phyloP scores from a whole-genome alignment of 1,284 basidiomycete genomes.

The Farysia itapuensis region DNA sequence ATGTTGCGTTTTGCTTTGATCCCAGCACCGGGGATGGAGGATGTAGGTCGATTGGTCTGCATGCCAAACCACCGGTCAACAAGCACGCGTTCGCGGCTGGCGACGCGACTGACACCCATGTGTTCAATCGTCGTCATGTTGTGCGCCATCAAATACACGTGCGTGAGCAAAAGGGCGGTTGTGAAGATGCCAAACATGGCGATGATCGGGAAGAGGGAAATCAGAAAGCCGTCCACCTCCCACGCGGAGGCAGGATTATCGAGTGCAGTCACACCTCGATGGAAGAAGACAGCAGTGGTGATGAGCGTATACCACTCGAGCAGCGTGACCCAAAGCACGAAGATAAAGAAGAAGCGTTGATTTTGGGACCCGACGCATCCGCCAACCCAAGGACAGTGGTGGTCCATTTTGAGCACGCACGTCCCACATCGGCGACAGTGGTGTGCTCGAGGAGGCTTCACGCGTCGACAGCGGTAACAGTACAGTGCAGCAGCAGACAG shows the following conservation, averaged over 20 bases:
- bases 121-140: conserved; percentile 81
- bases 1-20: conserved; percentile 18
- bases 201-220: conserved; percentile 68
- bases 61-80: conserved; percentile 60
- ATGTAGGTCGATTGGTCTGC: neutral
- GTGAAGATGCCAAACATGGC: conserved; percentile 75
- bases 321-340: conserved; percentile 67
- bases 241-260: conserved; percentile 31
- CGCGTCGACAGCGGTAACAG: conserved; percentile 61
- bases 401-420: conserved; percentile 75
- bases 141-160: conserved; percentile 67
- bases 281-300: conserved; percentile 60
- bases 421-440: conserved; percentile 74
- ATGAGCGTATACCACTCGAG: conserved; percentile 69
- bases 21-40: neutral
- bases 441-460: conserved; percentile 73
- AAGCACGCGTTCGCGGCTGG: conserved; percentile 67
- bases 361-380: conserved; percentile 80
- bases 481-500: conserved; percentile 34
- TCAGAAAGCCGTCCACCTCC: conserved; percentile 68
- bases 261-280: conserved; percentile 39
- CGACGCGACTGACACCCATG: conserved; percentile 66
- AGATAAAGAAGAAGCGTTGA: conserved; percentile 77
- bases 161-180: conserved; percentile 65
- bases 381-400: conserved; percentile 73